Evolutionary conservation across 78 protist genomes (phyloP).

Genomic region (Emiliania huxleyi): DNA sequence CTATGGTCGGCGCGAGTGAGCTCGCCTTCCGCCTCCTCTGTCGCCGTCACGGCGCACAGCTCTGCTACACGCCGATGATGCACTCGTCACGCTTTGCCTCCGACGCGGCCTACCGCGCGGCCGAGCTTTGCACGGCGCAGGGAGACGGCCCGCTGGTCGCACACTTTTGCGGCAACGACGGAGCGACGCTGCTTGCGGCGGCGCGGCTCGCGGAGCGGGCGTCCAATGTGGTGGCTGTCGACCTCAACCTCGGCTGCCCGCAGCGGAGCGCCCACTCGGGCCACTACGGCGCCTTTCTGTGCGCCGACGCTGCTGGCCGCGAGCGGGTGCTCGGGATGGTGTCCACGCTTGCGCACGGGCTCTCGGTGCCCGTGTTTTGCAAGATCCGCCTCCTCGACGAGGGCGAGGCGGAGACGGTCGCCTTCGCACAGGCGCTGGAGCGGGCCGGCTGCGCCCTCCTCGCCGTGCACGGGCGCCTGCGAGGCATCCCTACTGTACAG

Average conservation of each 20-base stretch:
- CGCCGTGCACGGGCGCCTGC: slow-evolving; percentile 10
- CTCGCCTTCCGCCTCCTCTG: slow-evolving; percentile 55
- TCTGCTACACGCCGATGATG: slow-evolving; percentile 48
- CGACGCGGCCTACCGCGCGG: background rate
- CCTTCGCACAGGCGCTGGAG: background rate
- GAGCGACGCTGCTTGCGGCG: slow-evolving; percentile 52
- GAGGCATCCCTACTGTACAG: too few species aligned
- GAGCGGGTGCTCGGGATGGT: background rate
- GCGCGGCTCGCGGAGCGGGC: slow-evolving; percentile 22
- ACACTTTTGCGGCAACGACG: slow-evolving; percentile 79
- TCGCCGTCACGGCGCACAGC: slow-evolving; percentile 29
- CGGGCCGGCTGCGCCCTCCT: slow-evolving; percentile 27
- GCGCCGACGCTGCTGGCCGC: background rate
- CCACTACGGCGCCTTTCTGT: slow-evolving; percentile 9
- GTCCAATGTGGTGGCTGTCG: slow-evolving; percentile 40
- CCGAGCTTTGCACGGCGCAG: background rate
- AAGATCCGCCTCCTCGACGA: background rate
- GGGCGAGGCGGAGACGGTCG: background rate
- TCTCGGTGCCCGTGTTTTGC: background rate
- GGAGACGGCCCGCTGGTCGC: slow-evolving; percentile 43
- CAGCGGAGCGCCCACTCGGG: slow-evolving; percentile 21
- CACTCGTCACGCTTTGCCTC: background rate
- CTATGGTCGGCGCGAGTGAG: slow-evolving; percentile 67
- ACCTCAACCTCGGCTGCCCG: slow-evolving; percentile 52
- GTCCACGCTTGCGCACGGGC: background rate